Conservation (phyloP, 345 rosid species). For the Nasturtium officinale region DNA sequence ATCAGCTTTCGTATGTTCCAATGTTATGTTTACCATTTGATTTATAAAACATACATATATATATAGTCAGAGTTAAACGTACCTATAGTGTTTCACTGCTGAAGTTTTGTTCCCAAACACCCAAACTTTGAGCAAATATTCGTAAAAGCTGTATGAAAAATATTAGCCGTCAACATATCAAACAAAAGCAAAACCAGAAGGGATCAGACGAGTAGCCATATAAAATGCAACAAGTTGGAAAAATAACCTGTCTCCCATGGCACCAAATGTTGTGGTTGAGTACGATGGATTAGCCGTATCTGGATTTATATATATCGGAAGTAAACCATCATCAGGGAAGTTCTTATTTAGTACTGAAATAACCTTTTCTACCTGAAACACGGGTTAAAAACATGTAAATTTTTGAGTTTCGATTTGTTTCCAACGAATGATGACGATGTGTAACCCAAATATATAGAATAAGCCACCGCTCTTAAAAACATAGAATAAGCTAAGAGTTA, state of each 20-base stretch:
- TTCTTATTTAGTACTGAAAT: conserved; percentile 62
- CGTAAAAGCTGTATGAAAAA: conserved; percentile 79
- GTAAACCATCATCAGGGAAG: conserved; percentile 90
- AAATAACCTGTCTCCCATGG: conserved; percentile 96
- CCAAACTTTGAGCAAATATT: conserved; percentile 97
- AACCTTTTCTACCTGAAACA: conserved; percentile 79
- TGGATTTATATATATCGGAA: conserved; percentile 86
- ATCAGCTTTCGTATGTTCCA: conserved; percentile 15
- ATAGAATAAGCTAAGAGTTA: neutral
- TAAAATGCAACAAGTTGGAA: conserved; percentile 12
- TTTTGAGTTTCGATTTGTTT: conserved; percentile 21
- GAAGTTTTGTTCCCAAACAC: conserved; percentile 87
- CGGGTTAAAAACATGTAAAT: conserved; percentile 26
- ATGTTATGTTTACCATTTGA: neutral
- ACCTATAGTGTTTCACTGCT: conserved; percentile 75
- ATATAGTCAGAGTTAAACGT: conserved; percentile 6
- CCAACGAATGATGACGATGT: neutral
- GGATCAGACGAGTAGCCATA: neutral
- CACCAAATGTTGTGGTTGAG: conserved; percentile 91
- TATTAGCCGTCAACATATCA: conserved; percentile 15
- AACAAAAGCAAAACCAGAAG: conserved; percentile 26
- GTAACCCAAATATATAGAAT: neutral
- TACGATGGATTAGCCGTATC: conserved; percentile 57
- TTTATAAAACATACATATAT: neutral
- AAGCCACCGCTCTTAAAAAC: neutral